Evolutionary conservation across 176 grass and related monocot genomes (phyloP), one percentile per base, ranked within the genome.

Genomic region (Otatea glauca): DNA sequence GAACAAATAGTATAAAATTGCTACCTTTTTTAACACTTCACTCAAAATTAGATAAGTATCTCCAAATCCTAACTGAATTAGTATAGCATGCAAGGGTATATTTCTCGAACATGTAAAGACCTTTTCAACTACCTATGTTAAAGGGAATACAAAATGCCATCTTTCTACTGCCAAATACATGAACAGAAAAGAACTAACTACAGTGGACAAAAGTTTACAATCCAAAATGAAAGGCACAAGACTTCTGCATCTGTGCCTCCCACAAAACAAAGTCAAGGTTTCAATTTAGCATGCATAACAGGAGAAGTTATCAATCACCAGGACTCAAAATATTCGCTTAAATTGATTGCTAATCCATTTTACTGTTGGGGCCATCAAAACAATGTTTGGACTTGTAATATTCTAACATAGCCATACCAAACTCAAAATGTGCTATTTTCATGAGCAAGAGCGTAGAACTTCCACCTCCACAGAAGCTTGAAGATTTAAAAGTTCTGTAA

Each of bases 341-440:
- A n/a, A n/a, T n/a, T n/a, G n/a, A n/a, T n/a, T n/a, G n/a, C n/a
- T n/a, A n/a, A n/a, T n/a, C n/a, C n/a, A n/a, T n/a, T n/a, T n/a
- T n/a, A n/a, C n/a, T n/a, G n/a, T n/a, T n/a, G n/a, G n/a, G n/a
- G n/a, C n/a, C n/a, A n/a, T n/a, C n/a, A n/a, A n/a, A n/a, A n/a
- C n/a, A n/a, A n/a, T n/a, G n/a, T n/a, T n/a, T n/a, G n/a, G n/a
- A n/a, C n/a, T n/a, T n/a, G n/a, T n/a, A n/a, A n/a, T n/a, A n/a
- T n/a, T 29, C 29, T 29, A 29, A 29, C 29, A 29, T 29, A 29
- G 29, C 6, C 64, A 34, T 17, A 68, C 23, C 24, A 77, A 78
- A 85, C 50, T 78, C 2, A 78, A 49, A 78, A 15, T 78, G 29
- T 56, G 23, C 9, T 78, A 69, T 38, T 78, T 70, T 60, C 65